phyloP scores from a whole-genome alignment of 2,329 filamentous ascomycete genomes.

The Talaromyces amestolkiae region DNA sequence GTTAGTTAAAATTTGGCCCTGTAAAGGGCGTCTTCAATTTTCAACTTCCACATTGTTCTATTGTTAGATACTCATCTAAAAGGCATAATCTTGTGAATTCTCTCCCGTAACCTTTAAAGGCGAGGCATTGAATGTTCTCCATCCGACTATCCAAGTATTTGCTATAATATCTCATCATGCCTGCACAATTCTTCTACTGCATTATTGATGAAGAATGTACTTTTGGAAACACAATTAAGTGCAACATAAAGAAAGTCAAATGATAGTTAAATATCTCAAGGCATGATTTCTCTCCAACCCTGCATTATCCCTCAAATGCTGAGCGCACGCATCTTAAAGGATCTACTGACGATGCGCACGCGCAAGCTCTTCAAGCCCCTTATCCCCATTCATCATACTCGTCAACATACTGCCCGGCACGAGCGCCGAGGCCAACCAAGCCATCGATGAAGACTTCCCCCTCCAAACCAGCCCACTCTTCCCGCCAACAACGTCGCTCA shows the following conservation, averaged over 20 bases:
- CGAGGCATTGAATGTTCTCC: neutral
- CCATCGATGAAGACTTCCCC: neutral
- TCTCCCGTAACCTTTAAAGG: neutral
- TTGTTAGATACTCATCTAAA: neutral
- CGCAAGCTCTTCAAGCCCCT: slow-evolving; percentile 1
- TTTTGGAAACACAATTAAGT: neutral
- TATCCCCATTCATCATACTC: neutral
- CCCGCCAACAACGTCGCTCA: neutral
- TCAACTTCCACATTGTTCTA: too few relatives aligned
- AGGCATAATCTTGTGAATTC: neutral
- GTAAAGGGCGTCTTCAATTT: neutral
- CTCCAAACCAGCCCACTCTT: slow-evolving; percentile 1
- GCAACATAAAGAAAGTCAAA: neutral
- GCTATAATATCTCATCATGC: neutral
- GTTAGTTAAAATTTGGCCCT: neutral
- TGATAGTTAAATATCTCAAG: neutral
- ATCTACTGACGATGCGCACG: neutral
- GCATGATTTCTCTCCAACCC: neutral
- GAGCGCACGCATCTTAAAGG: neutral
- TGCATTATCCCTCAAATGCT: neutral
- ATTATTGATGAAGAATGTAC: too few relatives aligned
- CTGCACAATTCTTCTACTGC: too few relatives aligned
- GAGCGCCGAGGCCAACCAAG: neutral
- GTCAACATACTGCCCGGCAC: neutral
- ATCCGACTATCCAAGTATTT: neutral